Percentiles rank a stretch among this genome's conserved stretches.
These are phyloP conservation scores for Zizania latifolia DNA, from an alignment of 176 grass and related monocot species.

Conservation along the genomic window DNA sequence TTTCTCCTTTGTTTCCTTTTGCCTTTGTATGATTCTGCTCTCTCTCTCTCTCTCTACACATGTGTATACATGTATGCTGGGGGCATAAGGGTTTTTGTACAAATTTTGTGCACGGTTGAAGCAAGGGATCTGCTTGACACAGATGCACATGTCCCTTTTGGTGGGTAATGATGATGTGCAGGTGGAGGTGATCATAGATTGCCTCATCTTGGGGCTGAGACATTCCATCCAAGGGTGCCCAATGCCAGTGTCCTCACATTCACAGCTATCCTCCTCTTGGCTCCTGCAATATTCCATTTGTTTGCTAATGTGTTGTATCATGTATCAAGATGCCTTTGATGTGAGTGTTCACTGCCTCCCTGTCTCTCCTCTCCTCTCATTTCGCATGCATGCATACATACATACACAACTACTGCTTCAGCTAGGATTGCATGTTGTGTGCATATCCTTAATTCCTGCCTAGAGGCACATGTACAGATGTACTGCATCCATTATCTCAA, in stretches of 20 bases:
- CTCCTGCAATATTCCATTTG: constrained; percentile 90
- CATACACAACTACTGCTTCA: constrained; percentile 17
- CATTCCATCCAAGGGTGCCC: constrained; percentile 75
- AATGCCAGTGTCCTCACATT: constrained; percentile 48
- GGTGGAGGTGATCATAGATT: constrained; percentile 63
- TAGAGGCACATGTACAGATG: no score
- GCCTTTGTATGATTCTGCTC: neutral
- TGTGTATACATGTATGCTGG: neutral
- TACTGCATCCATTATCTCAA: neutral
- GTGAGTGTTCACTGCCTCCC: constrained; percentile 74
- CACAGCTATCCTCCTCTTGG: constrained; percentile 19
- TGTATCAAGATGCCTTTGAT: constrained; percentile 86
- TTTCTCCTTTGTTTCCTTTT: constrained; percentile 35
- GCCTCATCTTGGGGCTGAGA: constrained; percentile 68
- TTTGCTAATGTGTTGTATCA: constrained; percentile 93
- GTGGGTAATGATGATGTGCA: constrained; percentile 48
- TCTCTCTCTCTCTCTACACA: constrained; percentile 18
- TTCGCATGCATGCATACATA: constrained; percentile 23
- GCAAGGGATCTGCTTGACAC: constrained; percentile 46
- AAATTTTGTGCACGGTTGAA: constrained; percentile 46
- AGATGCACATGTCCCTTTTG: constrained; percentile 50
- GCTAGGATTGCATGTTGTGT: constrained; percentile 33
- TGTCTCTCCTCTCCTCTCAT: neutral
- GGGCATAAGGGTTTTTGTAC: constrained; percentile 21
- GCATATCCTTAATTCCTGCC: neutral